Base-by-base conservation (phyloP, 805 yeast genomes). In the Lipomyces yamanashiensis region DNA sequence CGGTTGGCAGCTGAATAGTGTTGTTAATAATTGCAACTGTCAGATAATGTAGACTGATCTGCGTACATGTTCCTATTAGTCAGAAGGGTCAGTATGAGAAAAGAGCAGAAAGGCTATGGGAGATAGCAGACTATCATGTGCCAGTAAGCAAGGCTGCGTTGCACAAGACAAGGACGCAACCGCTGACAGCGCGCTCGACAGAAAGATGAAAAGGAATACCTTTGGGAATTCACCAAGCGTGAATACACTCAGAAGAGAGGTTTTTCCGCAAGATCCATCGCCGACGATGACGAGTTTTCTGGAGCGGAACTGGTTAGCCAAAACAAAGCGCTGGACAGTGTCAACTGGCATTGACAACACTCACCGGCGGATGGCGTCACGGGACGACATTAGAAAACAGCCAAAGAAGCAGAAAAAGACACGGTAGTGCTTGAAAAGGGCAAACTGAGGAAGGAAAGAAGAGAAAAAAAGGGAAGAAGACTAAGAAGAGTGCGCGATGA, bases 181-280 rank as follows among this genome's bases (percentile, higher is more conserved):
- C 40, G 19, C n/a, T n/a, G n/a, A n/a, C n/a, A n/a, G n/a, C n/a
- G n/a, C n/a, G n/a, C 33, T 8, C 17, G 34, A 43, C 28, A n/a
- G 34, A 21, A 37, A 9, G 21, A 13, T 2, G 53, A n/a, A 28
- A 17, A n/a, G n/a, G 66, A 73, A 41, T 72, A 89, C 96, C 49
- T 92, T 87, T 0, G 97, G 97, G 72, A 92, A 92, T 73, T 90
- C 96, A 0, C 97, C 98, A 40, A 92, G 76, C 0, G 98, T 90
- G 78, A 92, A 92, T 21, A 92, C 97, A 75, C 93, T 95, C 73
- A 93, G 81, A 59, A 95, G 81, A 10, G 98, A 92, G 1, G 99
- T 93, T 76, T 93, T 93, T 77, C 99, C 99, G 80, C 98, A 93
- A 23, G 98, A 98, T 85, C 71, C 71, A 41, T 68, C 71, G 50